Evolutionary conservation across 768 basidiomycete genomes (phyloP), one percentile per base, ranked within the genome.

Genomic region (Tephrocybe sp.): DNA sequence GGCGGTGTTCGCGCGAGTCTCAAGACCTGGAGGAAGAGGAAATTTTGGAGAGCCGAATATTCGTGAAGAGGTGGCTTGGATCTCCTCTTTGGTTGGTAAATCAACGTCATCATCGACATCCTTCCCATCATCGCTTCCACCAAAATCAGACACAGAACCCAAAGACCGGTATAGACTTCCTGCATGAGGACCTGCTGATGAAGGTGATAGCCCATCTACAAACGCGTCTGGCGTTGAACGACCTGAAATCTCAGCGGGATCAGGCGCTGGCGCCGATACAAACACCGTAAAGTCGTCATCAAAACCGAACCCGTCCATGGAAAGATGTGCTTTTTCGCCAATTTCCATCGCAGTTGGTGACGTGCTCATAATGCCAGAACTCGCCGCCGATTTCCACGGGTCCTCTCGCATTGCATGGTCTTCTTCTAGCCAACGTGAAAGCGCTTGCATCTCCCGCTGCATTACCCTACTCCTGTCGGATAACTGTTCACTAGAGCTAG

Each of bases 241-340:
- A 59, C 66, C 48, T 58, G 67, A 59, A 55, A 60, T 49, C 53
- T 51, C 53, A 21, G 45, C 29, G 19, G 52, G 42, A 11, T 54
- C 42, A 24, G 31, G 54, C 23, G 60, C 49, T 39, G 70, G 78
- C n/a, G 84, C 85, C 25, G 84, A 83, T 15, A 89, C 76, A 54
- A 88, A 88, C 23, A 79, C 82, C 2, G 82, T 76, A 59, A 93
- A 93, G 63, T 93, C 86, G 58, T 92, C 90, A 46, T 91, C 90
- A 56, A 92, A 81, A 3, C 73, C 73, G 43, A 63, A 57, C 18
- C 61, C 34, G n/a, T n/a, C 36, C 11, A 31, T 29, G 11, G 40
- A 33, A 23, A 21, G 39, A 13, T 30, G 22, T 3, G 27, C 9
- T 38, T 44, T 43, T 10, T 44, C 24, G n/a, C 23, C 51, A 6